A percentile compares a stretch with the other conserved stretches of the same genome.
These are phyloP conservation scores for Chlamydomonas sp. DNA, from an alignment of 139 green algal genomes.

Conservation along the genomic window DNA sequence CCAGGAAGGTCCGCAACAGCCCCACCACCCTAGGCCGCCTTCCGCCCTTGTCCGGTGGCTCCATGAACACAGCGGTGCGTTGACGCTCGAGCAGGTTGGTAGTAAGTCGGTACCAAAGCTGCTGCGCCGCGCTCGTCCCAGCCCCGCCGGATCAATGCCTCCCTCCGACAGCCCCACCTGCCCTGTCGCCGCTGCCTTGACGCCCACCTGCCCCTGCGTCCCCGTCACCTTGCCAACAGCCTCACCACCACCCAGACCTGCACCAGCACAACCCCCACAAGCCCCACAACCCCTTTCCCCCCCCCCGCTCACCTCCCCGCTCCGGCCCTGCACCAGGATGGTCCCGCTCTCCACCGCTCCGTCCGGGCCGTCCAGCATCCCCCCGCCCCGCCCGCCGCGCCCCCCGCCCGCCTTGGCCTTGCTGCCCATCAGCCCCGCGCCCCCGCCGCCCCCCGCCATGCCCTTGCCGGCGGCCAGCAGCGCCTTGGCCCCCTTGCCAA, in stretches of 20 bases:
- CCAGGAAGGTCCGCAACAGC: no score
- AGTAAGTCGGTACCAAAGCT: no score
- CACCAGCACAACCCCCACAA: not conserved
- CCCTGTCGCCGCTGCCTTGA: no score
- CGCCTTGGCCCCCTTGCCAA: constrained; percentile 33
- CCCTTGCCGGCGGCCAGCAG: not conserved
- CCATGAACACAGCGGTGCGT: no score
- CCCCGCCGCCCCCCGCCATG: not conserved
- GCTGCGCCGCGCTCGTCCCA: no score
- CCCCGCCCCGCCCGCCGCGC: not conserved
- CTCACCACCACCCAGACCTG: not conserved
- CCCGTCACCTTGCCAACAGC: no score
- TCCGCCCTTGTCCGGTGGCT: no score
- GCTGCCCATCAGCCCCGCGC: not conserved
- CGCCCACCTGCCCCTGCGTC: no score
- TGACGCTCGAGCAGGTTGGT: no score
- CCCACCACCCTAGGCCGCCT: no score
- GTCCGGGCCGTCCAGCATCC: not conserved
- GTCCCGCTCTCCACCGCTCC: not conserved
- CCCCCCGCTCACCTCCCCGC: constrained; percentile 8
- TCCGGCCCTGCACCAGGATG: constrained; percentile 23
- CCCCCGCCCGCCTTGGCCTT: not conserved
- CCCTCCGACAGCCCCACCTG: no score
- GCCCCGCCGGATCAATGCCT: no score
- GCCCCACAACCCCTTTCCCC: not conserved